phyloP scores from a whole-genome alignment of 306 rosid genomes.

The Geum urbanum region DNA sequence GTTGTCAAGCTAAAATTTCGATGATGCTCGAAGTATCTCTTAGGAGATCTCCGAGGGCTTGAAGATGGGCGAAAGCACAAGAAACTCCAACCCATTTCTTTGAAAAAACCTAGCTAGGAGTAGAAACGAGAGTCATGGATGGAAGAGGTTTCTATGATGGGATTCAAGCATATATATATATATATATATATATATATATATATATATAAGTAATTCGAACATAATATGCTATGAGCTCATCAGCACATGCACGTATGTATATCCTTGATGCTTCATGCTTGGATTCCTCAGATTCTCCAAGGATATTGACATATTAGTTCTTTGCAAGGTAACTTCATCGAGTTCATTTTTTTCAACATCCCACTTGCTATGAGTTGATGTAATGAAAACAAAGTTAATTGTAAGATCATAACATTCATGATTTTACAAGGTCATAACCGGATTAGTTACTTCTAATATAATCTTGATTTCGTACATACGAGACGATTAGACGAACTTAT shows the following conservation, averaged over 20 bases:
- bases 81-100: constrained; percentile 9
- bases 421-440: no score
- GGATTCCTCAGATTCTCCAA: constrained; percentile 18
- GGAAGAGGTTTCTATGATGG: neutral
- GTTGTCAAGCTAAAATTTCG: neutral
- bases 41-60: constrained; percentile 9
- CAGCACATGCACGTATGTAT: neutral
- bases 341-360: neutral
- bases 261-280: neutral
- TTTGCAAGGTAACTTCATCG: neutral
- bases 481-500: no score
- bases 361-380: neutral
- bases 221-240: neutral
- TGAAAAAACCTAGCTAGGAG: neutral
- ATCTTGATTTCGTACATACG: no score
- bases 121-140: neutral
- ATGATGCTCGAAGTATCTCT: neutral
- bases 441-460: no score
- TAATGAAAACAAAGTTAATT: neutral
- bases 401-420: no score
- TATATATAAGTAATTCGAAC: no score
- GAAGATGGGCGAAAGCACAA: constrained; percentile 9
- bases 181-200: no score
- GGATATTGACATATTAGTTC: neutral
- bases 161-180: neutral